Evolutionary conservation across 164 flowering plant genomes (phyloP).

Genomic region (Vitis rotundifolia): DNA sequence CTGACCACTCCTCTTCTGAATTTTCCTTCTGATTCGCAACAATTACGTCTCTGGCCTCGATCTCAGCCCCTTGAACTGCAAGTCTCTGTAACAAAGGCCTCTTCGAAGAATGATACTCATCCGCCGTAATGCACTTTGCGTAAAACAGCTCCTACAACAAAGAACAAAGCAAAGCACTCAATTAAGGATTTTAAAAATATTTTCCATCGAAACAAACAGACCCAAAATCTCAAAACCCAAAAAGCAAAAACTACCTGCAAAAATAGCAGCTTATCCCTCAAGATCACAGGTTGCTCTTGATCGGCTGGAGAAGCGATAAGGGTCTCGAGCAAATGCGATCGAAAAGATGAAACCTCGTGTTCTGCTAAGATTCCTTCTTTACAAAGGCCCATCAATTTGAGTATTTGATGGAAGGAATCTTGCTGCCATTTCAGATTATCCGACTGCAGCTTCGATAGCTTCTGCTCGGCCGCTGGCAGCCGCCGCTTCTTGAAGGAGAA

Average conservation of each 20-base stretch:
- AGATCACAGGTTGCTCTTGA: slow-evolving; percentile 54
- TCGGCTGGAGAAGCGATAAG: slow-evolving; percentile 61
- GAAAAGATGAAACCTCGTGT: slow-evolving; percentile 62
- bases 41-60: slow-evolving; percentile 64
- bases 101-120: slow-evolving; percentile 87
- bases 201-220: slow-evolving; percentile 1
- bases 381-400: slow-evolving; percentile 76
- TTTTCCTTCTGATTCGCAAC: slow-evolving; percentile 30
- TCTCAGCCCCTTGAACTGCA: slow-evolving; percentile 87
- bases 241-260: slow-evolving; percentile 56
- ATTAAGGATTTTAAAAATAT: not conserved
- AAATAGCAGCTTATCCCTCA: slow-evolving; percentile 85
- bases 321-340: slow-evolving; percentile 68
- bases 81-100: slow-evolving; percentile 84
- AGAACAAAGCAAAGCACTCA: too few relatives aligned
- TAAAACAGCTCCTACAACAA: slow-evolving; percentile 66
- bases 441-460: slow-evolving; percentile 71
- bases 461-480: slow-evolving; percentile 60
- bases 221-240: not conserved
- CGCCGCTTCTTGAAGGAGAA: slow-evolving; percentile 74
- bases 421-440: slow-evolving; percentile 99
- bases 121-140: slow-evolving; percentile 79
- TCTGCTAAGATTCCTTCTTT: slow-evolving; percentile 79
- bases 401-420: slow-evolving; percentile 81
- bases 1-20: slow-evolving; percentile 84